A percentile compares a stretch with the other conserved stretches of the same genome.
Evolutionary conservation across 192 early-diverging fungal genomes (phyloP).

Genomic region (Linnemannia exigua): DNA sequence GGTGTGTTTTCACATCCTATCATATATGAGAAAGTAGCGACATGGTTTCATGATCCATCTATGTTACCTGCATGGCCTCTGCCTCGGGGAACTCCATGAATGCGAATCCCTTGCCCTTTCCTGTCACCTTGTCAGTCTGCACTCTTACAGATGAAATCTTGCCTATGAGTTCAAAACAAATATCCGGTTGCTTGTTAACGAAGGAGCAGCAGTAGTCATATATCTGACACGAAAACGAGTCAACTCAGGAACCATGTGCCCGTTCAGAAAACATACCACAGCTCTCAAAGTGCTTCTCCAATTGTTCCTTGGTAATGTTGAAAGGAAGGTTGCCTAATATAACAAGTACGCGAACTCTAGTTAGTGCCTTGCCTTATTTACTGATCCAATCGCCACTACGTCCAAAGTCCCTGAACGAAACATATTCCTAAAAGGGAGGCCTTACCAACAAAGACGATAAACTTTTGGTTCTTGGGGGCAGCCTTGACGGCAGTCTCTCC

Average conservation of each 20-base stretch:
- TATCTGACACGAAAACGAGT: background rate
- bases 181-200: background rate
- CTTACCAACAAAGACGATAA: constrained; percentile 56
- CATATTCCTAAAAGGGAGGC: background rate
- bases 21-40: background rate
- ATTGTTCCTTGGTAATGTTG: constrained; percentile 72
- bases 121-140: constrained; percentile 77
- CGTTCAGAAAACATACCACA: constrained; percentile 54
- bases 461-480: constrained; percentile 49
- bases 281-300: constrained; percentile 70
- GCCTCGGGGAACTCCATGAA: constrained; percentile 76
- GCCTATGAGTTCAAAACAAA: constrained; percentile 14
- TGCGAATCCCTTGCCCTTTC: constrained; percentile 81
- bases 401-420: background rate
- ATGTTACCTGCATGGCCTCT: constrained; percentile 63
- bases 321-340: constrained; percentile 71
- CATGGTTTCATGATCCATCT: background rate
- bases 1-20: too few relatives aligned
- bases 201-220: too few relatives aligned
- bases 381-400: background rate
- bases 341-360: background rate
- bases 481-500: constrained; percentile 20
- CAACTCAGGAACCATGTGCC: background rate
- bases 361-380: background rate
- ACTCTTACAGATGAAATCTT: constrained; percentile 72